Evolutionary conservation across 257 asterid genomes (phyloP), one percentile per base, ranked within the genome.

Genomic region (Solanum virginianum): DNA sequence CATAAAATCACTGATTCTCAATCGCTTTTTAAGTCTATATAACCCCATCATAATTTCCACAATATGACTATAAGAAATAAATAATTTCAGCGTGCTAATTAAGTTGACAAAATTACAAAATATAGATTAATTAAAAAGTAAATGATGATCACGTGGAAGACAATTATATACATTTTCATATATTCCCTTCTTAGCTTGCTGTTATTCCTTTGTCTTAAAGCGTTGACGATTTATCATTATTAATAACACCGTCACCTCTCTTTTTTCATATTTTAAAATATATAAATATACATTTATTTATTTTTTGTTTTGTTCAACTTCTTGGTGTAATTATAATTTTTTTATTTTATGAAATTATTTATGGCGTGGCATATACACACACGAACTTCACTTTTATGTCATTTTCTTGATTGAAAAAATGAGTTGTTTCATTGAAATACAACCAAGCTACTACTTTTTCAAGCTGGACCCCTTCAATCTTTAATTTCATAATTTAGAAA

Each of bases 381-480:
- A 24, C 87, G 82, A 54, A 81, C 82, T 85, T 66, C 26, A 55
- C 85, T 54, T 80, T 55, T 77, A 16, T 29, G 82, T 79, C 83
- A 79, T 79, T 79, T 79, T 51, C 65, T 79, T 53, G 22, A 53
- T 53, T 39, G 24, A 6, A 68, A 36, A 8, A 47, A 62, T 85
- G 63, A 80, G 62, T 24, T 80, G 87, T 54, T 79, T 17, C 9
- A 16, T 79, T 79, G 26, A 53, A 79, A 29, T 53, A 79, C 83
- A 79, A 79, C 83, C 83, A 79, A 53, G 49, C 83, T 16, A 79
- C 49, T 26, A 77, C 65, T 53, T 53, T 53, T 24, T 29, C n/a
- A 53, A 29, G 49, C 29, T 79, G 63, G 65, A 79, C 82, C 82
- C 47, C 10, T 77, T 26, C 26, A 16, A 26, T 75, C 43, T 75